Evolutionary conservation across 1,284 basidiomycete species (phyloP).

Genomic region (Apiotrichum laibachii): DNA sequence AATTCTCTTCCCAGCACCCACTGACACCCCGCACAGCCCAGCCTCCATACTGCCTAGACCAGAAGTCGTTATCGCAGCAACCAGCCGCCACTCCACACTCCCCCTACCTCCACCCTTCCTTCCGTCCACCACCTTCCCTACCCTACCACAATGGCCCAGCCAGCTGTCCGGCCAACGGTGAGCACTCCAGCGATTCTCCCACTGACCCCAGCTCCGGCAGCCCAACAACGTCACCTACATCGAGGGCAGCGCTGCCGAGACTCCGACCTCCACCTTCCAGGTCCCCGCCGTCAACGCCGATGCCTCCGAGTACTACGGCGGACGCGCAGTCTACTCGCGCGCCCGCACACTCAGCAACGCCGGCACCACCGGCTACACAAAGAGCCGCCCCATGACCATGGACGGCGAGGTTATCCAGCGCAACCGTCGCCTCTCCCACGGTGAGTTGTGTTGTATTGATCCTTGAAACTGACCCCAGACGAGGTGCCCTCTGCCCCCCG

Average conservation of each 20-base stretch:
- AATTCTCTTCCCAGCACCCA: too few species aligned
- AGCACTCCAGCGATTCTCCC: background rate
- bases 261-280: slow-evolving; percentile 23
- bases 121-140: too few species aligned
- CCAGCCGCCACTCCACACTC: too few species aligned
- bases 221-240: slow-evolving; percentile 46
- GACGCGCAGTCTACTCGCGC: slow-evolving; percentile 68
- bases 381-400: slow-evolving; percentile 61
- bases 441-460: slow-evolving; percentile 25
- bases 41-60: too few species aligned
- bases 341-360: slow-evolving; percentile 80
- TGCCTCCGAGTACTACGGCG: slow-evolving; percentile 77
- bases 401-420: slow-evolving; percentile 69
- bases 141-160: too few species aligned
- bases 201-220: slow-evolving; percentile 35
- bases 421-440: slow-evolving; percentile 76
- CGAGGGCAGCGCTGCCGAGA: slow-evolving; percentile 28
- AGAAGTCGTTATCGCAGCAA: too few species aligned
- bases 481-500: slow-evolving; percentile 56
- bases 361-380: slow-evolving; percentile 62
- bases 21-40: too few species aligned
- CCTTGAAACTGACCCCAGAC: slow-evolving; percentile 39
- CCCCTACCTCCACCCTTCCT: too few species aligned
- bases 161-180: slow-evolving; percentile 22
- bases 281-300: slow-evolving; percentile 61